Evolutionary conservation across 75 land plant genomes (phyloP).

Genomic region (Picea glauca): DNA sequence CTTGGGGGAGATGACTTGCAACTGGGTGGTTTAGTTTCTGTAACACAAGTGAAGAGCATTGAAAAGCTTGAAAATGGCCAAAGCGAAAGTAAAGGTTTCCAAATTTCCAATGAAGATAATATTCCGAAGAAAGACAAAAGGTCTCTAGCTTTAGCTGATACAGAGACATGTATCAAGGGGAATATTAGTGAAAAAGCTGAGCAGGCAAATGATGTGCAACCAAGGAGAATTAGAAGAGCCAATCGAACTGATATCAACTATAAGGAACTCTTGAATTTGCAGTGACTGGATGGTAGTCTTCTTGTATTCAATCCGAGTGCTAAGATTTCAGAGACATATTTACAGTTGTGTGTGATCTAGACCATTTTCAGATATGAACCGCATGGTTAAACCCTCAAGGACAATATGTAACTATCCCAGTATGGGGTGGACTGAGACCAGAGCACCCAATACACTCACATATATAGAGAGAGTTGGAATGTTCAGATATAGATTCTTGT

Average conservation of each 20-base stretch:
- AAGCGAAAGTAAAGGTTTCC: neutral
- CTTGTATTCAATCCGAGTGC: too few relatives aligned
- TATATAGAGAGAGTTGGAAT: too few relatives aligned
- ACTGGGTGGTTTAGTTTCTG: neutral
- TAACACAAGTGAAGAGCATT: neutral
- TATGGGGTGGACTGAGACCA: too few relatives aligned
- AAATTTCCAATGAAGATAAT: neutral
- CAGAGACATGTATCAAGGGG: neutral
- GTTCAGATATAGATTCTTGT: too few relatives aligned
- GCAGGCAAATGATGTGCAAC: neutral
- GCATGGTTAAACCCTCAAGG: too few relatives aligned
- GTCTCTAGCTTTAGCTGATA: neutral
- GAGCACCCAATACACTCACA: too few relatives aligned
- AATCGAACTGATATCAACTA: neutral
- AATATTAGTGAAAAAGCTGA: neutral
- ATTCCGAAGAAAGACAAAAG: neutral
- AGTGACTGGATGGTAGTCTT: too few relatives aligned
- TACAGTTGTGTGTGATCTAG: too few relatives aligned
- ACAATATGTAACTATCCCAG: too few relatives aligned
- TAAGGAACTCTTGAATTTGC: neutral
- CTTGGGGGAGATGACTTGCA: neutral
- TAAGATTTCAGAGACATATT: too few relatives aligned
- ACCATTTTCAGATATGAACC: too few relatives aligned
- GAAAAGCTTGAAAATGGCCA: neutral
- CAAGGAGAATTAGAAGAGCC: slow-evolving; percentile 7